phyloP scores from a whole-genome alignment of 768 basidiomycete genomes.

The Tephrocybe sp. region DNA sequence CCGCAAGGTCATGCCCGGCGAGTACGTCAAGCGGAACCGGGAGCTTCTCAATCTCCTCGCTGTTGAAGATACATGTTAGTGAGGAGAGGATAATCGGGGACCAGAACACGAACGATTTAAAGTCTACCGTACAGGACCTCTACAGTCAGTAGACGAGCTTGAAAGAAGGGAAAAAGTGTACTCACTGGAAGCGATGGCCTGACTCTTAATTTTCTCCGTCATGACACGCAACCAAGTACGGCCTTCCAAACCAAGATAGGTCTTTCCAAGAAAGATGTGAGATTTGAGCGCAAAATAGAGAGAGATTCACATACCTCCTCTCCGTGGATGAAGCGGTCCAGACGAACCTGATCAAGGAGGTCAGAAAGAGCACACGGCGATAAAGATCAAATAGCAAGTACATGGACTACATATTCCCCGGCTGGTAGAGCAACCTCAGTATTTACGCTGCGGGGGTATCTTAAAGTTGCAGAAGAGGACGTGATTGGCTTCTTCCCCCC shows the following conservation, averaged over 20 bases:
- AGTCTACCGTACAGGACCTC: too few relatives aligned
- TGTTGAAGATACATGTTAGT: constrained; percentile 1
- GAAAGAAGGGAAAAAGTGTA: background rate
- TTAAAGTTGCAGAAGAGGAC: constrained; percentile 16
- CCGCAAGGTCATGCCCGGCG: constrained; percentile 30
- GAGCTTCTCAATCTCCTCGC: constrained; percentile 16
- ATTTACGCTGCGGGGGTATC: constrained; percentile 26
- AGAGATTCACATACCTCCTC: background rate
- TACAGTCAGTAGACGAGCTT: too few relatives aligned
- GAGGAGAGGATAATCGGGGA: background rate
- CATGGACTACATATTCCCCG: constrained; percentile 30
- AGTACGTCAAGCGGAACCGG: constrained; percentile 27
- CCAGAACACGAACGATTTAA: constrained; percentile 19
- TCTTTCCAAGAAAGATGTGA: constrained; percentile 1
- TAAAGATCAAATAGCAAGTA: background rate
- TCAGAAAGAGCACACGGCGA: background rate
- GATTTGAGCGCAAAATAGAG: background rate
- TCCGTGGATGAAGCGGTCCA: constrained; percentile 11
- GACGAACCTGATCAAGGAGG: constrained; percentile 10
- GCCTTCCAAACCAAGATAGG: constrained; percentile 13
- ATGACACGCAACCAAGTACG: constrained; percentile 24
- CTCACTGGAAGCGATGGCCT: constrained; percentile 33
- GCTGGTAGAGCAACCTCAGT: constrained; percentile 23
- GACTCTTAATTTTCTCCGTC: constrained; percentile 30
- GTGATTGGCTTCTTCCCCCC: constrained; percentile 26